A percentile compares a stretch with the other conserved stretches of the same genome.
Evolutionary conservation across 176 grass and related monocot species (phyloP).

Genomic region (Rhipidocladum racemiflorum): DNA sequence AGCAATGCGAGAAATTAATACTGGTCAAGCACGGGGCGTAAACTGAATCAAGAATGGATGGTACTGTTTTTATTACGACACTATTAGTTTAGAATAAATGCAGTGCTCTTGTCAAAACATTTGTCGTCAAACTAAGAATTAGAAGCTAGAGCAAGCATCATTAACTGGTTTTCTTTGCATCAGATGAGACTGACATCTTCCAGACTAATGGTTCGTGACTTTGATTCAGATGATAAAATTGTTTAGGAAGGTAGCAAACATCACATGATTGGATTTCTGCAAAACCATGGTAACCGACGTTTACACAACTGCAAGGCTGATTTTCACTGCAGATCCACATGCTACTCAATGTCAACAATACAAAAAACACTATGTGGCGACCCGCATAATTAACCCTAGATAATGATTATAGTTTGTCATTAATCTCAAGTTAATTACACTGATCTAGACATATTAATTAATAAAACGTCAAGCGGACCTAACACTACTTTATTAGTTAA

Average conservation of each 20-base stretch:
- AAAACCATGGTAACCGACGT: background rate
- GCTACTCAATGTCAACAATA: background rate
- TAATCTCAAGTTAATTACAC: too few relatives aligned
- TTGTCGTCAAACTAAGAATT: background rate
- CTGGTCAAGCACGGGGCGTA: slow-evolving; percentile 8
- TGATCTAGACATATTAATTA: too few relatives aligned
- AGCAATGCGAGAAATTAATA: background rate
- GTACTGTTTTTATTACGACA: background rate
- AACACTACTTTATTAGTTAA: too few relatives aligned
- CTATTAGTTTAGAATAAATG: background rate
- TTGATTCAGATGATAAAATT: background rate
- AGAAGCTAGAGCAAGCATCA: background rate
- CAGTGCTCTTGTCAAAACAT: background rate
- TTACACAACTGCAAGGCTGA: background rate
- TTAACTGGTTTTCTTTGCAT: background rate
- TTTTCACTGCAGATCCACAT: background rate
- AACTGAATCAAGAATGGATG: slow-evolving; percentile 1
- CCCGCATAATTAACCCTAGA: too few relatives aligned
- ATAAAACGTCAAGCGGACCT: too few relatives aligned
- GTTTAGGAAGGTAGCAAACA: background rate
- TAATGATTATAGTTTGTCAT: too few relatives aligned
- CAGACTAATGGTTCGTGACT: background rate
- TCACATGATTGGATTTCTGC: background rate
- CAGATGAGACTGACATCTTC: background rate
- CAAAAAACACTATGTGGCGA: too few relatives aligned